Evolutionary conservation across 2,329 filamentous ascomycete genomes (phyloP), one percentile per base, ranked within the genome.

Genomic region (Coniochaeta sp.): DNA sequence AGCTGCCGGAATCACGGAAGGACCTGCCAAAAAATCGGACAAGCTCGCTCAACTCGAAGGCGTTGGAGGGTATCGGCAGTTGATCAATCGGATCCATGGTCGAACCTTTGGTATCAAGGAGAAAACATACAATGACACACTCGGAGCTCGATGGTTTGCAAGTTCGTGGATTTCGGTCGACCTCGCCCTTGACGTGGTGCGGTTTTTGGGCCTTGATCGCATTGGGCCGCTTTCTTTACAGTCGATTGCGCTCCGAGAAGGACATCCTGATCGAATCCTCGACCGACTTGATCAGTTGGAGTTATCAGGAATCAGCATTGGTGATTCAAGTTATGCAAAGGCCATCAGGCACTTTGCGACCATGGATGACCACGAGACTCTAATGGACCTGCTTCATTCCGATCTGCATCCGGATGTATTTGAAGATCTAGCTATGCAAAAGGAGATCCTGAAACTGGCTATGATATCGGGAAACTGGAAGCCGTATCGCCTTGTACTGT

Each of bases 61-160:
- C 68, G 8, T 56, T 28, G 47, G 47, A 16, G 47, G 71, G 9
- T 69, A 70, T 44, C 67, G 73, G 58, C 72, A 75, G 62, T 68
- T 70, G 26, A 62, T 75, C 62, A 73, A 77, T 59, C 70, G 68
- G n/a, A 69, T 73, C 2, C 72, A 76, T 30, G 74, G 75, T n/a
- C 66, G 69, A 42, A 75, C 72, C 1, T 74, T 74, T 62, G 73
- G 74, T 24, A 72, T 76, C 28, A 63, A 64, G 16, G 74, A 74
- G 38, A 84, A 81, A 62, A 72, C 74, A 9, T 82, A 86, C 63
- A 88, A 84, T 67, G 90, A 95, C 70, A 74, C 78, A 0, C 81
- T 96, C 32, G 88, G 89, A 19, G 89, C 92, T n/a, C 84, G 87
- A 63, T 86, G 91, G 76, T 93, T 96, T 70, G 92, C 92, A 10